Percentiles rank a stretch among this genome's conserved stretches.
Conservation (phyloP, 179 eudicot genomes). For the Patellifolia procumbens region DNA sequence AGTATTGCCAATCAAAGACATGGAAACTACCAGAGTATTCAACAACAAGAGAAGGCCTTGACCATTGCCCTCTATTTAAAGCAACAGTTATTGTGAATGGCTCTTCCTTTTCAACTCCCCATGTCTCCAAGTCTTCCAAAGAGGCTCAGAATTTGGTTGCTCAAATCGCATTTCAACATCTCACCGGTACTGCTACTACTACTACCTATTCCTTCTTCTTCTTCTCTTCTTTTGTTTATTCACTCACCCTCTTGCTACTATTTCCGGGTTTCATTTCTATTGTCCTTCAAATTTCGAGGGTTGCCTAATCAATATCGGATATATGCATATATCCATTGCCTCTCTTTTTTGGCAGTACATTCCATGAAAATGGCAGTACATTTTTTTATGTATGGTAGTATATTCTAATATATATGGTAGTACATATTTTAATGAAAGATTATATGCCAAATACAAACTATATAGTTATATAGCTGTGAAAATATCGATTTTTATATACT, state of each 20-base stretch:
- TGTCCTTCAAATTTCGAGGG: not conserved
- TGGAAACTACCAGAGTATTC: conserved; percentile 36
- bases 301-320: not conserved
- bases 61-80: conserved; percentile 40
- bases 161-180: conserved; percentile 33
- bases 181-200: conserved; percentile 43
- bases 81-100: conserved; percentile 40
- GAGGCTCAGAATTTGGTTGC: conserved; percentile 44
- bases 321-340: no score
- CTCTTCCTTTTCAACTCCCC: conserved; percentile 17
- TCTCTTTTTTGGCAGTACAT: no score
- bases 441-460: no score
- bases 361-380: no score
- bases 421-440: no score
- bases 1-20: conserved; percentile 33
- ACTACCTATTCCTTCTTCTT: no score
- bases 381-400: no score
- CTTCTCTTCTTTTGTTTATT: not conserved
- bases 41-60: conserved; percentile 34
- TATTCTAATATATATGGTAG: no score
- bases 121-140: conserved; percentile 29
- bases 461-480: no score
- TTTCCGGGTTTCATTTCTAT: not conserved
- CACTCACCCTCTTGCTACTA: not conserved
- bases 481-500: no score